A percentile compares a stretch with the other conserved stretches of the same genome.
Conservation (phyloP, 345 rosid species). For the Stellera chamaejasme region DNA sequence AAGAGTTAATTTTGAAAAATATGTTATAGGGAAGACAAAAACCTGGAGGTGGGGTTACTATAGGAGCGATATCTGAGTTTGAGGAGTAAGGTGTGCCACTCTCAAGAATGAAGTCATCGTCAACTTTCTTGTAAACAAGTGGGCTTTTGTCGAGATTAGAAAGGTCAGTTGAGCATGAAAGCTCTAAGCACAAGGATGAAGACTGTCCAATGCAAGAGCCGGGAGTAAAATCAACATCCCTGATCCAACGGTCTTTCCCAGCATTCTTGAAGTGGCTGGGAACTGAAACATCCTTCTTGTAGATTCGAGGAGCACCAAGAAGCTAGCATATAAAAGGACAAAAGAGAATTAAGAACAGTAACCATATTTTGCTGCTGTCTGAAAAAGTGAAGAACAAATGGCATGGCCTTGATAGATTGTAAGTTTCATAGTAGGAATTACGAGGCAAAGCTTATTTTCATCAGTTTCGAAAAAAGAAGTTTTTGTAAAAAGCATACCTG, state of each 20-base stretch:
- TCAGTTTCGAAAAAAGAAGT: not conserved
- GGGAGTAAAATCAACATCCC: slow-evolving; percentile 44
- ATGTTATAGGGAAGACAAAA: slow-evolving; percentile 27
- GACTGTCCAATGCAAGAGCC: slow-evolving; percentile 40
- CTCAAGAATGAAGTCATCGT: slow-evolving; percentile 12
- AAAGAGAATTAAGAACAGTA: not conserved
- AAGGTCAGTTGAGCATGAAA: slow-evolving; percentile 15
- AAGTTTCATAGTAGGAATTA: too few relatives aligned
- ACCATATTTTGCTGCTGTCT: not conserved
- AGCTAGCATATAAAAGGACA: slow-evolving; percentile 13
- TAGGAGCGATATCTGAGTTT: slow-evolving; percentile 25
- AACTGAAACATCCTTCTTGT: slow-evolving; percentile 6
- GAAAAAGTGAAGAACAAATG: not conserved
- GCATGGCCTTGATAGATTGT: too few relatives aligned
- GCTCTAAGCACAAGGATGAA: slow-evolving; percentile 41
- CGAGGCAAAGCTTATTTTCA: too few relatives aligned
- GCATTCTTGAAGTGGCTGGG: slow-evolving; percentile 21
- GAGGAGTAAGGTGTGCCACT: slow-evolving; percentile 21
- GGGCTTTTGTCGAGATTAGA: slow-evolving; percentile 31
- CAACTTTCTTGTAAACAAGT: slow-evolving; percentile 19
- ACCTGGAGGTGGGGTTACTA: slow-evolving; percentile 27
- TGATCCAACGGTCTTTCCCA: slow-evolving; percentile 29
- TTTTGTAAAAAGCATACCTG: slow-evolving; percentile 19
- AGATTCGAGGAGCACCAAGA: slow-evolving; percentile 25
- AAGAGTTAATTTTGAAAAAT: slow-evolving; percentile 31